Percentiles rank a stretch among this genome's conserved stretches.
Conservation (phyloP, 2,329 filamentous ascomycete genomes). For the Talaromyces sp. region DNA sequence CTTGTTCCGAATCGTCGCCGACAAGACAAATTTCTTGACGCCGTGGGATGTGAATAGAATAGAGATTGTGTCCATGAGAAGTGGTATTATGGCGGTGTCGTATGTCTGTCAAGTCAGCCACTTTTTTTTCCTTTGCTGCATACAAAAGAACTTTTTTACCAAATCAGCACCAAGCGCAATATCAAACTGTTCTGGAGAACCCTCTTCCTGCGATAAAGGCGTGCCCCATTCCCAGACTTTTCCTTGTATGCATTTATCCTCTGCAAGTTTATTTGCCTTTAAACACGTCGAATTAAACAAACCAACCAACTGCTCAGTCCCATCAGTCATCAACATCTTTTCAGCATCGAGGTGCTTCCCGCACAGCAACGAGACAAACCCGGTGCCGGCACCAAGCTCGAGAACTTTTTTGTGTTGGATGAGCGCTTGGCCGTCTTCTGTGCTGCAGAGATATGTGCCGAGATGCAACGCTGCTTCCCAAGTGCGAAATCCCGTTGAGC, state of each 20-base stretch:
- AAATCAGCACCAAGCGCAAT: conserved; percentile 38
- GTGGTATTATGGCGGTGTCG: conserved; percentile 53
- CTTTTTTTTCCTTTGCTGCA: background rate
- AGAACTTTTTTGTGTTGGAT: conserved; percentile 53
- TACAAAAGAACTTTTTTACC: conserved; percentile 21
- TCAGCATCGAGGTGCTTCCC: conserved; percentile 52
- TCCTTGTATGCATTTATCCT: conserved; percentile 18
- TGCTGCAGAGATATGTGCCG: conserved; percentile 52
- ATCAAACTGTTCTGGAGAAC: conserved; percentile 24
- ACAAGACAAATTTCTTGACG: conserved; percentile 51
- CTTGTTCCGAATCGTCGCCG: conserved; percentile 57
- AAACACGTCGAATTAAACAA: conserved; percentile 33
- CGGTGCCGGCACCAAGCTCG: conserved; percentile 64
- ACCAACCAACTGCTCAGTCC: conserved; percentile 44
- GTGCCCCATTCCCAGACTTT: conserved; percentile 41
- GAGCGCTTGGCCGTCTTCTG: conserved; percentile 37
- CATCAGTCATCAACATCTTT: conserved; percentile 58
- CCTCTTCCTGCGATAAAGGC: conserved; percentile 15
- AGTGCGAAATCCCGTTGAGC: conserved; percentile 62
- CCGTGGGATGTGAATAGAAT: conserved; percentile 53
- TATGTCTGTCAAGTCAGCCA: conserved; percentile 47
- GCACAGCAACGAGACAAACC: conserved; percentile 60
- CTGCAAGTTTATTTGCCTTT: conserved; percentile 25
- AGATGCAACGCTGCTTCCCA: conserved; percentile 66
- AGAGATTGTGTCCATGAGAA: conserved; percentile 51